A percentile compares a stretch with the other conserved stretches of the same genome.
phyloP scores from a whole-genome alignment of 2,329 filamentous ascomycete species.

The Thielaviopsis populi region DNA sequence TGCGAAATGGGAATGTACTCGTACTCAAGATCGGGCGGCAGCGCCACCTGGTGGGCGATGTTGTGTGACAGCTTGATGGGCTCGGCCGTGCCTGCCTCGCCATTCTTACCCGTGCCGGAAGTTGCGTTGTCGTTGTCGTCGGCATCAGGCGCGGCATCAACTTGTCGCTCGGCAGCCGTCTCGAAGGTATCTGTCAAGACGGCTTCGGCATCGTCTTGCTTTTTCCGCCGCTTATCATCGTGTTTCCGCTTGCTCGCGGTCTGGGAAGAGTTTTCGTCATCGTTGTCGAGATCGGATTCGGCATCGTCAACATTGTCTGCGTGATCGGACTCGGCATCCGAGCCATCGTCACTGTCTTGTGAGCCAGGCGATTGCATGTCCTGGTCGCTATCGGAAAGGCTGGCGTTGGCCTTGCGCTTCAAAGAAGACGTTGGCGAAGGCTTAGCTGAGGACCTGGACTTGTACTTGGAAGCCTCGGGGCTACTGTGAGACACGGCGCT shows the following conservation, averaged over 20 bases:
- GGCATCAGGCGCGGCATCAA: constrained; percentile 26
- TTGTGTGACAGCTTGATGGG: constrained; percentile 84
- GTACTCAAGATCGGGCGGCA: constrained; percentile 87
- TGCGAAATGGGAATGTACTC: constrained; percentile 89
- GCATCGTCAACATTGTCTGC: constrained; percentile 22
- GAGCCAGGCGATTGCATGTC: constrained; percentile 18
- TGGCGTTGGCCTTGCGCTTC: constrained; percentile 19
- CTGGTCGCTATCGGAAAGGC: neutral
- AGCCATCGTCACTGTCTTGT: constrained; percentile 35
- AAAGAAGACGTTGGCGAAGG: constrained; percentile 13
- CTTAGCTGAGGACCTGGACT: neutral
- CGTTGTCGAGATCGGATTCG: constrained; percentile 18
- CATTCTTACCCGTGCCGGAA: neutral
- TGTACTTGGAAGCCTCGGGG: neutral
- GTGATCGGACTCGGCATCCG: neutral
- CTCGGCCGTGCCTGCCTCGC: constrained; percentile 33
- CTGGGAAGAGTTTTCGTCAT: constrained; percentile 20
- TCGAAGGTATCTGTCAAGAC: constrained; percentile 89
- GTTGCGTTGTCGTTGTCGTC: constrained; percentile 8
- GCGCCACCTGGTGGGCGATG: constrained; percentile 92
- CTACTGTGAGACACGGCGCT: neutral
- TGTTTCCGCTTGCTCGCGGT: constrained; percentile 20
- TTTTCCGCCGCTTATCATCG: constrained; percentile 44
- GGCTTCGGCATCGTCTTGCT: constrained; percentile 48
- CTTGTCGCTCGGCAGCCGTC: constrained; percentile 83